phyloP scores from a whole-genome alignment of 2,329 filamentous ascomycete species.

The Ophiocordyceps camponoti-saundersi region DNA sequence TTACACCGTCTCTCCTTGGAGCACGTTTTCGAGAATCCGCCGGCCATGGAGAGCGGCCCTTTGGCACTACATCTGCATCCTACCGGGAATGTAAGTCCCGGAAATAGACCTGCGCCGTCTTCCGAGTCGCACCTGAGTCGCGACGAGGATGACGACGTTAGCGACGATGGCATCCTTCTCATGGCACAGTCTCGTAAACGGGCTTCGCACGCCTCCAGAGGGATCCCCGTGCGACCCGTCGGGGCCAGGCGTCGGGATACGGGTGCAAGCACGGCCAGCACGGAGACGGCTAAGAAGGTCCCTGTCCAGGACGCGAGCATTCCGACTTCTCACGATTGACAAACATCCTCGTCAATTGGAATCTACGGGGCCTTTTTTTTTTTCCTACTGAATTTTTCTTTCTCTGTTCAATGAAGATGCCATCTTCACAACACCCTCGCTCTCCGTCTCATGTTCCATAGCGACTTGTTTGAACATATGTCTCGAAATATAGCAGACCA shows the following conservation, averaged over 20 bases:
- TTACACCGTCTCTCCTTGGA: conserved; percentile 28
- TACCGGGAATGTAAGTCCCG: conserved; percentile 1
- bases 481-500: background rate
- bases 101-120: background rate
- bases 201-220: conserved; percentile 7
- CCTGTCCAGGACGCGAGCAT: conserved; percentile 13
- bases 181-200: conserved; percentile 37
- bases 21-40: conserved; percentile 15
- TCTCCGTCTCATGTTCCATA: background rate
- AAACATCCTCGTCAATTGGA: background rate
- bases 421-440: background rate
- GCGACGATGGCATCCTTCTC: conserved; percentile 35
- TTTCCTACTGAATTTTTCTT: background rate
- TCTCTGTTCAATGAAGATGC: background rate
- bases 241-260: conserved; percentile 36
- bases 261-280: conserved; percentile 42
- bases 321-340: background rate
- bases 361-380: background rate
- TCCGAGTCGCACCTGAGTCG: conserved; percentile 12
- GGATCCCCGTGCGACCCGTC: conserved; percentile 11
- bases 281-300: conserved; percentile 46
- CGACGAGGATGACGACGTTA: conserved; percentile 31
- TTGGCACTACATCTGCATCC: conserved; percentile 12
- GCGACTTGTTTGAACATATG: background rate
- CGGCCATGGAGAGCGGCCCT: conserved; percentile 15